Evolutionary conservation across 2,329 filamentous ascomycete genomes (phyloP), one percentile per base, ranked within the genome.

Genomic region (Talaromyces piceae): DNA sequence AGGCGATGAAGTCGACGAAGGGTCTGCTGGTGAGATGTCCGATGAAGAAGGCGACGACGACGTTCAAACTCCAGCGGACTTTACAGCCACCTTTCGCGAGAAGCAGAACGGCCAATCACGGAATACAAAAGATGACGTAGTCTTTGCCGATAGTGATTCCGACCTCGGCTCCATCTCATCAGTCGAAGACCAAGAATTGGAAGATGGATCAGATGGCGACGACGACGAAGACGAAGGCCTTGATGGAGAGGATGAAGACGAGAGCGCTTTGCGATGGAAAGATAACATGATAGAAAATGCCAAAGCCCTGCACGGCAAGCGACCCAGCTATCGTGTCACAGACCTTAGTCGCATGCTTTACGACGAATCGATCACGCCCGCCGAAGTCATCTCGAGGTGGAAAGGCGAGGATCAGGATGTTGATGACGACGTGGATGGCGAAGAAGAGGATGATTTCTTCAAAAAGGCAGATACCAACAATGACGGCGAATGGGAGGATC

Each of bases 71-170:
- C 70, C 72, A 6, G 65, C 70, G 31, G 71, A 71, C 52, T 72
- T 76, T 20, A 71, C 69, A 31, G 65, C 67, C 23, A 67, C 63
- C 11, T 71, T 76, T 53, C 69, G 63, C 49, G 64, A 72, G 51
- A 63, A 63, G 25, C 69, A 75, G 30, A 80, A 79, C 49, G 79
- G 76, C n/a, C 77, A 77, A 16, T 73, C 75, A 4, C 73, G 79
- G 31, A 77, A 65, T 20, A 75, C 74, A 9, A 80, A 82, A 22
- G 87, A 83, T 26, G 88, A 95, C 50, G 62, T 97, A 52, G 88
- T 84, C 1, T 98, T 96, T 73, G 93, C 93, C 12, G 93, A 98
- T 63, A 95, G 89, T 63, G 94, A 98, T 67, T 98, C 93, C 0
- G 94, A 98, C 65, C 77, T 98, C 4, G 93, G 93, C 5, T 95